These are phyloP conservation scores for Pestalotiopsis sp. DNA, from an alignment of 2,329 filamentous ascomycete genomes.

Conservation along the genomic window DNA sequence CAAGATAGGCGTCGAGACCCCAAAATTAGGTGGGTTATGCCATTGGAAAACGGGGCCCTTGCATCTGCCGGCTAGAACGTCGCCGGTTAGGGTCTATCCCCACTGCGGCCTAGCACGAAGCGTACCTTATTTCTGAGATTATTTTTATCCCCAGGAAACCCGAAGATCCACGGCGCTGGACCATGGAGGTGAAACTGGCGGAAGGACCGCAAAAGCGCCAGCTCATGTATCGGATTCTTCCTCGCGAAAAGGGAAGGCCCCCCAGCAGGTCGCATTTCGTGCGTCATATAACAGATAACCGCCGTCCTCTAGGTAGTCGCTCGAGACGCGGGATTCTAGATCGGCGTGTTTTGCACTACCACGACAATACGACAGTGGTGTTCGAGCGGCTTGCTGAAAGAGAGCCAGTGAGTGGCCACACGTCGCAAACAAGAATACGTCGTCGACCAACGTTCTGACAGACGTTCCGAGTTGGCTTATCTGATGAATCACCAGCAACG, in stretches of 20 bases:
- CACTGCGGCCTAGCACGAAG: not conserved
- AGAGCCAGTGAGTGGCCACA: not conserved
- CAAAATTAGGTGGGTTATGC: not conserved
- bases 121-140: slow-evolving; percentile 5
- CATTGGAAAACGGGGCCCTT: not conserved
- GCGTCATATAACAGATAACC: not conserved
- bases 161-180: not conserved
- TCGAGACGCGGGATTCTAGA: not conserved
- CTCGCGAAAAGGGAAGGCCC: not conserved
- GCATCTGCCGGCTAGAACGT: slow-evolving; percentile 7
- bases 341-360: not conserved
- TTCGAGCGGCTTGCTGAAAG: not conserved
- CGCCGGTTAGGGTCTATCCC: slow-evolving; percentile 9
- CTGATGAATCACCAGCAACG: not conserved
- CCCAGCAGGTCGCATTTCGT: not conserved
- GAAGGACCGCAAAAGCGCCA: not conserved
- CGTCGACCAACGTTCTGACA: not conserved
- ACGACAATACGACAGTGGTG: not conserved
- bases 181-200: not conserved
- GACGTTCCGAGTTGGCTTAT: not conserved
- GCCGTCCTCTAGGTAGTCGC: not conserved
- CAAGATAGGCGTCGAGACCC: not conserved
- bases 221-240: not conserved
- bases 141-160: slow-evolving; percentile 5
- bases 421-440: not conserved